Base-by-base conservation (phyloP, 768 basidiomycete species). In the Trametes meyenii region DNA sequence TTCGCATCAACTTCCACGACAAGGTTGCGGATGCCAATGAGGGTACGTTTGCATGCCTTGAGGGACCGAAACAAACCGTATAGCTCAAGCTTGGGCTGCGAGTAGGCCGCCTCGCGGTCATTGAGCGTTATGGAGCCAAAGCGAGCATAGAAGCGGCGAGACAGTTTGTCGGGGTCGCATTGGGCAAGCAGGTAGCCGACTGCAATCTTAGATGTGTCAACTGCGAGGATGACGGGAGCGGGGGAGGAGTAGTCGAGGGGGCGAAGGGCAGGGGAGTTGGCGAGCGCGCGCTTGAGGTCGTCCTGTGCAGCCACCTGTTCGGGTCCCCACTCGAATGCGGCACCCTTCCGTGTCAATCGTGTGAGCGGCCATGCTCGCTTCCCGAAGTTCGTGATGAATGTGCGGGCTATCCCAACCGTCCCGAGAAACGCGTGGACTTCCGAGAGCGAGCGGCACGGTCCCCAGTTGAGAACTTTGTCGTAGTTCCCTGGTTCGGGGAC, bases 71-170 rank as follows among this genome's bases (percentile, higher is more conserved):
- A 66, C 11, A 65, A 55, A 0, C 72, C 69, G 49, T 72, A 74
- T 0, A 73, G 48, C 36, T 74, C 69, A 6, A 73, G 46, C 50
- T 74, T 74, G 1, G 71, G 54, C 44, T 74, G 73, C 19, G 67
- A 64, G 48, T 55, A 67, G 0, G 53, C 23, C 0, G 55, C 21
- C 38, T 73, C 70, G 1, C 61, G 61, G 0, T 63, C 71, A 40
- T 77, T 78, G 24, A 80, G 67, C 0, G 73, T 65, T 0, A 82
- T 76, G 0, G 76, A 81, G 0, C 77, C 71, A 44, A 80, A 83
- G 0, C 69, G 63, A 0, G 71, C 67, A 33, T 71, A 77, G 16
- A 69, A 67, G 0, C 67, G 60, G 40, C 44, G 42, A 10, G 50
- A 5, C 12, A 60, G 60, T 0, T 66, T 55, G 1, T 67, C 58